Percentiles rank a stretch among this genome's conserved stretches.
These are phyloP conservation scores for Aspergillus sp. DNA, from an alignment of 2,329 filamentous ascomycete genomes.

Conservation along the genomic window DNA sequence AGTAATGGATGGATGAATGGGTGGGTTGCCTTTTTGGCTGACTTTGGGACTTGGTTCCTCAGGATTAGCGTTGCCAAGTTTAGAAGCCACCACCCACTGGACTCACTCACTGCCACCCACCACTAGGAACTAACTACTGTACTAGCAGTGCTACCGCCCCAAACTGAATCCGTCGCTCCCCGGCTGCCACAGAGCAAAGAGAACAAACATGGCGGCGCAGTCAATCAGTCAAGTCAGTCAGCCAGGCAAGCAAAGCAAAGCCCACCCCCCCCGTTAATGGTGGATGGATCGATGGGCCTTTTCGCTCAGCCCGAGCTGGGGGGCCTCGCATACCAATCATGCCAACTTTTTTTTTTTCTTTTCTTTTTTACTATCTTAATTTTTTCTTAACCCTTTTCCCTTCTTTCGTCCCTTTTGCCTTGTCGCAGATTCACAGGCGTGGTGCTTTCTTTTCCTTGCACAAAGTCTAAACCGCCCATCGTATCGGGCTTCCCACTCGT, in stretches of 20 bases:
- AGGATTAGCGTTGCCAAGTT: slow-evolving; percentile 23
- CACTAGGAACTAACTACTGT: not conserved
- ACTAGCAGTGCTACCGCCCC: not conserved
- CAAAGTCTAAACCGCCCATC: slow-evolving; percentile 13
- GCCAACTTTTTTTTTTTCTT: slow-evolving; percentile 13
- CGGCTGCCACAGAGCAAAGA: slow-evolving; percentile 15
- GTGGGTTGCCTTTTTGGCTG: not conserved
- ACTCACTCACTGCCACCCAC: slow-evolving; percentile 8
- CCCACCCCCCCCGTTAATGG: not conserved
- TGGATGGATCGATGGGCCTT: not conserved
- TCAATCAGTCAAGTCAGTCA: slow-evolving; percentile 4
- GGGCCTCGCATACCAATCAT: slow-evolving; percentile 15
- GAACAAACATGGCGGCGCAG: slow-evolving; percentile 24
- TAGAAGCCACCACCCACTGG: slow-evolving; percentile 16
- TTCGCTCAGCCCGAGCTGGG: not conserved
- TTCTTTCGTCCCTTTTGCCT: not conserved
- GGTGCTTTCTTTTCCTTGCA: not conserved
- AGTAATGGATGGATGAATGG: not conserved
- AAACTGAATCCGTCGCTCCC: not conserved
- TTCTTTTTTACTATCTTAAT: not conserved
- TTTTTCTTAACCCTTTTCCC: slow-evolving; percentile 10
- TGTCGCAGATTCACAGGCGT: not conserved
- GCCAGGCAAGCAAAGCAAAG: no score
- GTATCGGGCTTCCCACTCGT: slow-evolving; percentile 1
- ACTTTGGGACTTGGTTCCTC: slow-evolving; percentile 1